A percentile compares a stretch with the other conserved stretches of the same genome.
phyloP scores from a whole-genome alignment of 2,329 filamentous ascomycete genomes.

The Ophiostoma fasciatum region DNA sequence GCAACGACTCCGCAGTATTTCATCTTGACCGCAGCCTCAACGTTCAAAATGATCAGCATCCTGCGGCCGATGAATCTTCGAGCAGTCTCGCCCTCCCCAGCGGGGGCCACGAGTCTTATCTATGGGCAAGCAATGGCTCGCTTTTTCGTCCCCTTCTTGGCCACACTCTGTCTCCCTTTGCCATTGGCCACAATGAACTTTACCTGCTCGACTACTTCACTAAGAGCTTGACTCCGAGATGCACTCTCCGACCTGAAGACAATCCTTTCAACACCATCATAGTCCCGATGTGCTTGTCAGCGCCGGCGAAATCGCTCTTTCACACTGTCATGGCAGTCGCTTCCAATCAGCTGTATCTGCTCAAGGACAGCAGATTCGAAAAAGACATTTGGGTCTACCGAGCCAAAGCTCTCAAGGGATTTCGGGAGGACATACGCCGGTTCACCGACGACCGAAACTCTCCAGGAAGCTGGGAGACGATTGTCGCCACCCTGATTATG shows the following conservation, averaged over 20 bases:
- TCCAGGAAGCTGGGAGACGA: background rate
- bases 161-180: background rate
- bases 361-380: background rate
- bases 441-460: background rate
- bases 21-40: too few species aligned
- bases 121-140: background rate
- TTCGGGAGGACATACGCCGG: background rate
- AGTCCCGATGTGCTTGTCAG: background rate
- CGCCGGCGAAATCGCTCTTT: background rate
- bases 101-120: too few species aligned
- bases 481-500: background rate
- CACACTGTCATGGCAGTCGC: background rate
- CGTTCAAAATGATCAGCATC: too few species aligned
- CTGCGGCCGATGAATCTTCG: too few species aligned
- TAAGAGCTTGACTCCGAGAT: background rate
- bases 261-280: background rate
- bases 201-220: conserved; percentile 2
- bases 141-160: background rate
- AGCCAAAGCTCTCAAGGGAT: background rate
- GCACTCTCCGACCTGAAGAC: background rate
- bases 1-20: too few species aligned
- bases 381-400: conserved; percentile 1
- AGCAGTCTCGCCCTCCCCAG: too few species aligned
- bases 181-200: background rate
- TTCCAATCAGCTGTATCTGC: conserved; percentile 1